Evolutionary conservation across 2,329 filamentous ascomycete genomes (phyloP).

Genomic region (Teratosphaeria viscida): DNA sequence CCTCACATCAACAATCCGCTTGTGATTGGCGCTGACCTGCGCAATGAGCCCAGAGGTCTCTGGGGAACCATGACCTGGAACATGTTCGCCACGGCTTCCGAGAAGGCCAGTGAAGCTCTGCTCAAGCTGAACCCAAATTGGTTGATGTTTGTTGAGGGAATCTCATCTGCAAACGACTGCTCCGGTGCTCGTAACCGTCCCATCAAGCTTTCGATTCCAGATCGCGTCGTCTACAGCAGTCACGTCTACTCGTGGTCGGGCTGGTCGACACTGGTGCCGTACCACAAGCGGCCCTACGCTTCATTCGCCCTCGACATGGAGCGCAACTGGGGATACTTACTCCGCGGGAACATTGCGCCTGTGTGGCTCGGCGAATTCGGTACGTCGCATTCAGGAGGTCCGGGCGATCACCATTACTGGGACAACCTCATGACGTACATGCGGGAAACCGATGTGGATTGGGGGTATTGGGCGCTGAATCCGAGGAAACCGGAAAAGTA

Average conservation of each 20-base stretch:
- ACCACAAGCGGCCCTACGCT: slow-evolving; percentile 48
- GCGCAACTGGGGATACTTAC: slow-evolving; percentile 55
- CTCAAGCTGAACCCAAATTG: slow-evolving; percentile 51
- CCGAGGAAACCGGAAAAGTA: slow-evolving; percentile 51
- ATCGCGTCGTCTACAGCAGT: slow-evolving; percentile 55
- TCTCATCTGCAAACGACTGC: slow-evolving; percentile 57
- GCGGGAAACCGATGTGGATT: slow-evolving; percentile 42
- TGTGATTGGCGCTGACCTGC: slow-evolving; percentile 56
- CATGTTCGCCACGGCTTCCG: slow-evolving; percentile 53
- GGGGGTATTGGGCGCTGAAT: slow-evolving; percentile 60
- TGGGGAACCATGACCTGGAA: slow-evolving; percentile 61
- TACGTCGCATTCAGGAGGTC: slow-evolving; percentile 42
- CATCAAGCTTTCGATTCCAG: slow-evolving; percentile 44
- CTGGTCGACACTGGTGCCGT: slow-evolving; percentile 47
- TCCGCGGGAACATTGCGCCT: slow-evolving; percentile 46
- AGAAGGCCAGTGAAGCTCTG: slow-evolving; percentile 51
- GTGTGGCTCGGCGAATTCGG: slow-evolving; percentile 63
- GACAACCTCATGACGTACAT: slow-evolving; percentile 51
- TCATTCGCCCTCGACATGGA: slow-evolving; percentile 55
- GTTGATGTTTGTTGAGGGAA: slow-evolving; percentile 59
- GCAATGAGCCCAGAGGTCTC: slow-evolving; percentile 58
- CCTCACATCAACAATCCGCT: slow-evolving; percentile 48
- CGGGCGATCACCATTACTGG: slow-evolving; percentile 57
- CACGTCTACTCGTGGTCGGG: slow-evolving; percentile 63
- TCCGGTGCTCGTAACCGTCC: slow-evolving; percentile 46